These are phyloP conservation scores for Yamagishiella unicocca DNA, from an alignment of 139 green algal species.

Conservation along the genomic window DNA sequence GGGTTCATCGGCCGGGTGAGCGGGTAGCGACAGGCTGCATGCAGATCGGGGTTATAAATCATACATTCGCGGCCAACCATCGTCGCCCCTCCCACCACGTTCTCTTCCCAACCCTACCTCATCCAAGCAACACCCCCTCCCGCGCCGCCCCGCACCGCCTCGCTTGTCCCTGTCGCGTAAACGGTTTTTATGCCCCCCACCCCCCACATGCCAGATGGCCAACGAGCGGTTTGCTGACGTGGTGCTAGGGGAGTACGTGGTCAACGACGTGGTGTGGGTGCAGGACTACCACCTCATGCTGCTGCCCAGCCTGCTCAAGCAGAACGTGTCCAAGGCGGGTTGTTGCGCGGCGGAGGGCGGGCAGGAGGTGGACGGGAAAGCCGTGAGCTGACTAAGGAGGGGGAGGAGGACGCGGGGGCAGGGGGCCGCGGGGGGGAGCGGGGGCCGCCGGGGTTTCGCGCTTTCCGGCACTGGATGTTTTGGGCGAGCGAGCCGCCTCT, in stretches of 20 bases:
- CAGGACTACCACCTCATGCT: constrained; percentile 98
- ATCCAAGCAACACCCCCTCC: neutral
- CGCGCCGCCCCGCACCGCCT: neutral
- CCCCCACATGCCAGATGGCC: constrained; percentile 45
- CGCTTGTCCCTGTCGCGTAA: neutral
- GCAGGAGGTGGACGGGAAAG: neutral
- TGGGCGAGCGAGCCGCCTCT: too few species aligned
- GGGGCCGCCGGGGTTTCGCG: too few species aligned
- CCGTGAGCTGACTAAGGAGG: too few species aligned
- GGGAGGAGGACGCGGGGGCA: too few species aligned
- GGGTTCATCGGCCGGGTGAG: too few species aligned
- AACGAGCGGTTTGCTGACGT: constrained; percentile 84
- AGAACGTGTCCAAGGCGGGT: constrained; percentile 75
- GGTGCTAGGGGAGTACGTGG: constrained; percentile 82
- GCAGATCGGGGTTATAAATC: too few species aligned
- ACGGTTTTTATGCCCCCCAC: neutral
- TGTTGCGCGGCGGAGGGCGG: too few species aligned
- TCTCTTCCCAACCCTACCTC: neutral
- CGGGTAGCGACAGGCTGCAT: too few species aligned
- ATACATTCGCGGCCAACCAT: too few species aligned
- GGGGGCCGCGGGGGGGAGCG: too few species aligned
- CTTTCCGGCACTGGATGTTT: too few species aligned
- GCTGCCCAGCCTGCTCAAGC: constrained; percentile 92
- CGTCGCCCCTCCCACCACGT: neutral
- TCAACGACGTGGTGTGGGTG: constrained; percentile 90